phyloP scores from a whole-genome alignment of 129 eudicot species.

The Rutidosis leptorrhynchoides region DNA sequence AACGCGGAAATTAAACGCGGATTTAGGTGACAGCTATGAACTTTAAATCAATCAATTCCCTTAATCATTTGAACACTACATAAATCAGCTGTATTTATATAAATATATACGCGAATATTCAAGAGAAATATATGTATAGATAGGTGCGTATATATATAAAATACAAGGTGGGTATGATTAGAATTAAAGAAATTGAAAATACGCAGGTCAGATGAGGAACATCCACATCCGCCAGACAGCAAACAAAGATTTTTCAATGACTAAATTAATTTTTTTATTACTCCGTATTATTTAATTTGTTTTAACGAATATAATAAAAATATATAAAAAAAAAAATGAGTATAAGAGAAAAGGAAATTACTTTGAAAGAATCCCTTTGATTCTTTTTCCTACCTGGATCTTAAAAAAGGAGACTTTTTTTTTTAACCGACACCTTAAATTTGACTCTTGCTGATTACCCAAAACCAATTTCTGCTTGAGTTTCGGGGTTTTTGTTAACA shows the following conservation, averaged over 20 bases:
- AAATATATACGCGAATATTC: constrained; percentile 4
- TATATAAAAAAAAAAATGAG: not conserved
- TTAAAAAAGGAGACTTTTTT: not conserved
- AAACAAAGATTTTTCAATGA: constrained; percentile 19
- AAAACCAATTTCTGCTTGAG: too few species aligned
- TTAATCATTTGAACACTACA: constrained; percentile 27
- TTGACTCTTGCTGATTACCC: not conserved
- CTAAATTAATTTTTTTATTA: not conserved
- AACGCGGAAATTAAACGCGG: constrained; percentile 17
- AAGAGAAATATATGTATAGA: not conserved
- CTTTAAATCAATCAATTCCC: constrained; percentile 24
- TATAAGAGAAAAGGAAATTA: constrained; percentile 1
- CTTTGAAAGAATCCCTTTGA: constrained; percentile 15
- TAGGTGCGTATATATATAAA: too few species aligned
- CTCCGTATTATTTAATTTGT: too few species aligned
- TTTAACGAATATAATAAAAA: too few species aligned
- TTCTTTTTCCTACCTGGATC: not conserved
- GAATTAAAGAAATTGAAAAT: not conserved
- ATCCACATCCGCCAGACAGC: constrained; percentile 15
- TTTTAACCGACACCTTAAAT: not conserved
- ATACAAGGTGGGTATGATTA: not conserved
- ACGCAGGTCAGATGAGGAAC: constrained; percentile 26
- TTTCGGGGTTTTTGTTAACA: too few species aligned
- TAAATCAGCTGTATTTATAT: constrained; percentile 22
- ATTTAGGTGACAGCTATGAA: constrained; percentile 25